These are phyloP conservation scores for Claviceps paspali DNA, from an alignment of 2,329 filamentous ascomycete genomes.

Conservation along the genomic window DNA sequence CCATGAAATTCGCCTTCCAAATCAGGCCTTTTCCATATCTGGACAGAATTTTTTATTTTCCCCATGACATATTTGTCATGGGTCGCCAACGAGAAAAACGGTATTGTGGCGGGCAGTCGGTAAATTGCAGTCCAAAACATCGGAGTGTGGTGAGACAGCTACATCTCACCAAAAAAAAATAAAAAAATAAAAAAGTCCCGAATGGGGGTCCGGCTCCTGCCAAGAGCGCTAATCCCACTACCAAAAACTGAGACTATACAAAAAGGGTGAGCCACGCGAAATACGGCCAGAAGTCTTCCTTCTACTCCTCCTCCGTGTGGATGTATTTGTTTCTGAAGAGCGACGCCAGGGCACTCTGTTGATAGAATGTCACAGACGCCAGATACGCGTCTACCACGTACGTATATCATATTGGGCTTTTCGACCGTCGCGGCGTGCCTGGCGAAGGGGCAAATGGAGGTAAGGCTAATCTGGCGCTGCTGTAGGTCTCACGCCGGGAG, in stretches of 20 bases:
- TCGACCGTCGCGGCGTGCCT: not conserved
- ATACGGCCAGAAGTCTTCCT: not conserved
- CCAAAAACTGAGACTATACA: not conserved
- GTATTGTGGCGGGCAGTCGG: slow-evolving; percentile 8
- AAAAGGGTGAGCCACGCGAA: not conserved
- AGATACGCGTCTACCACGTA: no score
- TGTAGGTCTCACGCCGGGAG: slow-evolving; percentile 9
- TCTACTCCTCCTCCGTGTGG: not conserved
- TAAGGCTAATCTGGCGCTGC: slow-evolving; percentile 5
- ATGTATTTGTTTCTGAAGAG: not conserved
- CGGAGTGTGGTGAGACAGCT: slow-evolving; percentile 14
- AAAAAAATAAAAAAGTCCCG: no score
- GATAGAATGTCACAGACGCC: no score
- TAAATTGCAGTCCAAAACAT: slow-evolving; percentile 14
- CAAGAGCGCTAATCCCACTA: not conserved
- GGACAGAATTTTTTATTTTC: not conserved
- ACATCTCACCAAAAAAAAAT: slow-evolving; percentile 13
- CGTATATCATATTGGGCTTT: not conserved
- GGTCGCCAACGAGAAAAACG: not conserved
- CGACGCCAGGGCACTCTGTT: not conserved
- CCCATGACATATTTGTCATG: not conserved
- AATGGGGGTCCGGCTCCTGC: slow-evolving; percentile 1
- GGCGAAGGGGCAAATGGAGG: slow-evolving; percentile 3
- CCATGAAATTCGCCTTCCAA: not conserved
- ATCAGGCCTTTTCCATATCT: not conserved